A percentile compares a stretch with the other conserved stretches of the same genome.
Evolutionary conservation across 129 eudicot genomes (phyloP).

Genomic region (Helichrysum umbraculigerum): DNA sequence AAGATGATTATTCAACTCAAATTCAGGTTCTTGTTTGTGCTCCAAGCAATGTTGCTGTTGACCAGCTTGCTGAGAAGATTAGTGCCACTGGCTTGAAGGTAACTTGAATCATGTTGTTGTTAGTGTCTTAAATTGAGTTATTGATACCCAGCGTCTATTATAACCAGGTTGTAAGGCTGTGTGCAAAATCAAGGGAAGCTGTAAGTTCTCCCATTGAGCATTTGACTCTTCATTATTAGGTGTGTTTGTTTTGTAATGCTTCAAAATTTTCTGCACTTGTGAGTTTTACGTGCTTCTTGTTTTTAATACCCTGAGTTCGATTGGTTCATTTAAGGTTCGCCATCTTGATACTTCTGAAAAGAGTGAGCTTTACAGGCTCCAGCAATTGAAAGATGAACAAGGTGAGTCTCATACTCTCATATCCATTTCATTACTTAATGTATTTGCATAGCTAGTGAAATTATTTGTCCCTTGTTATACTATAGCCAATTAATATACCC

Average conservation of each 20-base stretch:
- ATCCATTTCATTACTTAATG: background rate
- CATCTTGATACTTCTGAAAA: slow-evolving; percentile 96
- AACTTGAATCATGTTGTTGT: background rate
- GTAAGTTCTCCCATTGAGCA: slow-evolving; percentile 98
- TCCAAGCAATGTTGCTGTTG: slow-evolving; percentile 97
- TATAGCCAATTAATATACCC: background rate
- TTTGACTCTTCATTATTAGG: slow-evolving; percentile 94
- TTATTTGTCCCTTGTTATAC: background rate
- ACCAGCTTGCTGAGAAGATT: slow-evolving; percentile 92
- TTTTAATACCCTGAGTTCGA: slow-evolving; percentile 1
- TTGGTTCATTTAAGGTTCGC: slow-evolving; percentile 53
- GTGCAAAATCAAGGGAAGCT: slow-evolving; percentile 98
- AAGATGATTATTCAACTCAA: background rate
- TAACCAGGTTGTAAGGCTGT: slow-evolving; percentile 81
- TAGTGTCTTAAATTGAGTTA: background rate
- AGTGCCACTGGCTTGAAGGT: slow-evolving; percentile 98
- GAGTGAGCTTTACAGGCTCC: slow-evolving; percentile 96
- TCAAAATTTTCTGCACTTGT: background rate
- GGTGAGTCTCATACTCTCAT: slow-evolving; percentile 46
- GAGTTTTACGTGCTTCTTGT: slow-evolving; percentile 3
- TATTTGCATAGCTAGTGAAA: background rate
- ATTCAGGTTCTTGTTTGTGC: slow-evolving; percentile 94
- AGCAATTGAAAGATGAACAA: slow-evolving; percentile 93
- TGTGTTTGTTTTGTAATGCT: slow-evolving; percentile 29
- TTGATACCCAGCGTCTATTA: background rate